Percentiles rank a stretch among this genome's conserved stretches.
These are phyloP conservation scores for Cichorium intybus DNA, from an alignment of 140 eudicot genomes.

Conservation along the genomic window DNA sequence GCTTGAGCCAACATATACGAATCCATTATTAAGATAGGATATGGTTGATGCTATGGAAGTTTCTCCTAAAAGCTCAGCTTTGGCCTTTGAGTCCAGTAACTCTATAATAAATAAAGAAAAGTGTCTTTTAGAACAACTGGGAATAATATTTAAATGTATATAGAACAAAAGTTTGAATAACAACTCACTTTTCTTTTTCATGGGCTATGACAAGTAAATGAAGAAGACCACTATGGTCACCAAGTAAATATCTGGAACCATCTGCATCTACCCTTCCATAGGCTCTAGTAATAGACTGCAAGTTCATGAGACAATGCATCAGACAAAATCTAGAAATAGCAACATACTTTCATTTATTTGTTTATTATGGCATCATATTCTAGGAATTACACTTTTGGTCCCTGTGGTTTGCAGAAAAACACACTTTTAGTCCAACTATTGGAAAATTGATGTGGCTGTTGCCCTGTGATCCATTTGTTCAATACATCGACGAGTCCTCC, in stretches of 20 bases:
- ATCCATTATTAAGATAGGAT: constrained; percentile 94
- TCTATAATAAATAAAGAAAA: constrained; percentile 37
- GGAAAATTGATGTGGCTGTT: too few species aligned
- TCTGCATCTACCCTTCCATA: constrained; percentile 98
- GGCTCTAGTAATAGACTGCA: constrained; percentile 84
- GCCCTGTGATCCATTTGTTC: too few species aligned
- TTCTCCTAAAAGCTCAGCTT: constrained; percentile 92
- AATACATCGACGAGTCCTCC: too few species aligned
- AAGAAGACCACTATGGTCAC: constrained; percentile 94
- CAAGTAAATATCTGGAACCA: constrained; percentile 92
- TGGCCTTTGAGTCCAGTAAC: constrained; percentile 98
- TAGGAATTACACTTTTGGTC: too few species aligned
- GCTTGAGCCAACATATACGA: constrained; percentile 94
- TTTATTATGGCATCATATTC: too few species aligned
- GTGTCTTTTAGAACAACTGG: not conserved
- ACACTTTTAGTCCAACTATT: too few species aligned
- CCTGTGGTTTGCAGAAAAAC: too few species aligned
- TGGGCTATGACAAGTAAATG: constrained; percentile 95
- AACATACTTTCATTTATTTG: not conserved
- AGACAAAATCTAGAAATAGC: constrained; percentile 10
- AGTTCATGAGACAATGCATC: constrained; percentile 9
- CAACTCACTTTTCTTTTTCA: constrained; percentile 87
- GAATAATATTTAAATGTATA: not conserved
- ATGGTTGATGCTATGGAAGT: constrained; percentile 96
- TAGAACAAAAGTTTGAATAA: not conserved